phyloP scores from a whole-genome alignment of 805 yeast genomes.

The Torulaspora maleeae region DNA sequence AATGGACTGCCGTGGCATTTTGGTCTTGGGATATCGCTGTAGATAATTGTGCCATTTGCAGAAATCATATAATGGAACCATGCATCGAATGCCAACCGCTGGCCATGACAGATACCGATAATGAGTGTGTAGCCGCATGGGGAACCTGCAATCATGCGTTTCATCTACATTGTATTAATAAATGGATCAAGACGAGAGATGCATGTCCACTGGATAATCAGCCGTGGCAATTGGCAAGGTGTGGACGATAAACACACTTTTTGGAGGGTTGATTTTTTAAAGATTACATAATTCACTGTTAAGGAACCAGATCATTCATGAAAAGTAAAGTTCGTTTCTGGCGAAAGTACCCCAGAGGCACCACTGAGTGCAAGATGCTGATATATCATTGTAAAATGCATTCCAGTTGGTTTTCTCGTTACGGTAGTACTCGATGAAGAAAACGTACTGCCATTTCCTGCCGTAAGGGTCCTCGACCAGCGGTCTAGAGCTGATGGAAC shows the following conservation, averaged over 20 bases:
- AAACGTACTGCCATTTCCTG: conserved; percentile 70
- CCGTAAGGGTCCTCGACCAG: conserved; percentile 31
- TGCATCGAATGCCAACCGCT: conserved; percentile 95
- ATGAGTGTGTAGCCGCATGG: conserved; percentile 93
- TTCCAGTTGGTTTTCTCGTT: conserved; percentile 30
- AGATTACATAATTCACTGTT: background rate
- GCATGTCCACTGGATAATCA: conserved; percentile 95
- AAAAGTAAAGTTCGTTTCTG: conserved; percentile 41
- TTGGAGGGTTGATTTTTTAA: background rate
- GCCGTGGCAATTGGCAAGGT: conserved; percentile 76
- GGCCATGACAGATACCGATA: conserved; percentile 52
- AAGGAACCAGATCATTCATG: conserved; percentile 3
- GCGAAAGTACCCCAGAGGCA: conserved; percentile 58
- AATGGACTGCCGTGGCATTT: conserved; percentile 99
- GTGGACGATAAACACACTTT: conserved; percentile 49
- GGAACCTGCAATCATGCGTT: conserved; percentile 98
- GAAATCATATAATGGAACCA: conserved; percentile 97
- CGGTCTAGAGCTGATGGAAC: conserved; percentile 75
- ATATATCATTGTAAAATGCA: conserved; percentile 41
- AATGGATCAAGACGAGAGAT: conserved; percentile 93
- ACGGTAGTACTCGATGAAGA: conserved; percentile 59
- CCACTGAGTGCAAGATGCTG: conserved; percentile 44
- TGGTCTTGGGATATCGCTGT: conserved; percentile 99
- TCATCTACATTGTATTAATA: conserved; percentile 92
- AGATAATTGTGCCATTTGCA: conserved; percentile 96